Evolutionary conservation across 352 stramenopile species (phyloP), one percentile per base, ranked within the genome.

Genomic region (Phytopythium ostracodes): DNA sequence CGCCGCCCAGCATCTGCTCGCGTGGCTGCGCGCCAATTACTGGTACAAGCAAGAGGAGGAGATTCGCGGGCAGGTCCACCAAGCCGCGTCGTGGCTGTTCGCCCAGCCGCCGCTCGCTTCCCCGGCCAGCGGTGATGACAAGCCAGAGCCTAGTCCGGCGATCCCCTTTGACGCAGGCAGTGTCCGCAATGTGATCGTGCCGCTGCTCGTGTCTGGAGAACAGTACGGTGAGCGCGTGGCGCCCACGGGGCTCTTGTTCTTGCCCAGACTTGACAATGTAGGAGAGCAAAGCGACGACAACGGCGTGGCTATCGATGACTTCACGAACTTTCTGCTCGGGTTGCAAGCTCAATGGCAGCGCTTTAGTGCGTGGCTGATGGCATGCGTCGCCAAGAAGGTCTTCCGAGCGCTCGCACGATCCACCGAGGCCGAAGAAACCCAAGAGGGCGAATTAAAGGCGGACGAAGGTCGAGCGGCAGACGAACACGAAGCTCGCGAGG

Each of bases 1-100:
- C 27, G 90, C 89, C 20, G 78, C 89, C 6, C 72, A 85, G 22
- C 94, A 97, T 58, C 67, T 97, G 52, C 71, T 98, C 42, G 77
- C 87, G 40, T 98, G 93, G 77, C 85, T 97, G 60, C 77, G 81
- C 31, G 65, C 69, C 2, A 89, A 94, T 46, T 98, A 97, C 72
- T 98, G 94, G 94, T 70, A 65, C 59, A 74, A 76, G 55, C 79
- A 97, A 60, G 80, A 88, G 42, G 66, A 76, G 2, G 57, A 76
- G 14, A 63, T 94, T 51, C 69, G 73, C 36, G 44, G 27, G 2
- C 76, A 78, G 25, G 86, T 93, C 35, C 71, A 80, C 27, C 67
- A 73, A 18, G 60, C 83, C 15, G 74, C 62, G 14, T 64, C 73
- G 44, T 76, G 61, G 43, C 44, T 94, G 42, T 61, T 73, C 24